These are phyloP conservation scores for Cercospora citrullina DNA, from an alignment of 2,329 filamentous ascomycete genomes.

Conservation along the genomic window DNA sequence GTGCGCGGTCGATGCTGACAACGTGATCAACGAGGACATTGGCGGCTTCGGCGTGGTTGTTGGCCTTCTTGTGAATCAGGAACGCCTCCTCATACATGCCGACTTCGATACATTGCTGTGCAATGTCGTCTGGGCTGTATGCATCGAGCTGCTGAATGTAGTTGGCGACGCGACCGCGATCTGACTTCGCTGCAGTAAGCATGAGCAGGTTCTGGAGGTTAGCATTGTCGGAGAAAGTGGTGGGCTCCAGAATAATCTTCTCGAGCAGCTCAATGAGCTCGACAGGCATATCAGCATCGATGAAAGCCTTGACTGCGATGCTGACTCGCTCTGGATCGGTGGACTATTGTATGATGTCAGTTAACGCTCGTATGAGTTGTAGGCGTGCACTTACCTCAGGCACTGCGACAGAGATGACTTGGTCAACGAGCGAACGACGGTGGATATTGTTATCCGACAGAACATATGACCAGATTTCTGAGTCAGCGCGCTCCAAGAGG, in stretches of 20 bases:
- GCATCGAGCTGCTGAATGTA: constrained; percentile 90
- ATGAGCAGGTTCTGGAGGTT: constrained; percentile 95
- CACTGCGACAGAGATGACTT: constrained; percentile 93
- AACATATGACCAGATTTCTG: constrained; percentile 92
- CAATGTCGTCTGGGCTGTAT: constrained; percentile 91
- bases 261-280: constrained; percentile 97
- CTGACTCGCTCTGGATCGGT: constrained; percentile 93
- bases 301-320: constrained; percentile 88
- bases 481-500: constrained; percentile 83
- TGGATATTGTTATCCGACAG: constrained; percentile 95
- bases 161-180: constrained; percentile 91
- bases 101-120: constrained; percentile 88
- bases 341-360: constrained; percentile 63
- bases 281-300: constrained; percentile 83
- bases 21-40: constrained; percentile 94
- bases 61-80: constrained; percentile 97
- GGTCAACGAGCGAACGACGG: constrained; percentile 88
- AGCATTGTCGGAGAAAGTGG: constrained; percentile 94
- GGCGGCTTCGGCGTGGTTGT: constrained; percentile 81
- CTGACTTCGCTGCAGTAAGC: constrained; percentile 93
- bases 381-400: constrained; percentile 22
- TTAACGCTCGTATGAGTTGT: not conserved
- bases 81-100: constrained; percentile 96
- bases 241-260: constrained; percentile 99
- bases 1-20: constrained; percentile 95